phyloP scores from a whole-genome alignment of 139 green algal species.

The Tetraselmis striata region DNA sequence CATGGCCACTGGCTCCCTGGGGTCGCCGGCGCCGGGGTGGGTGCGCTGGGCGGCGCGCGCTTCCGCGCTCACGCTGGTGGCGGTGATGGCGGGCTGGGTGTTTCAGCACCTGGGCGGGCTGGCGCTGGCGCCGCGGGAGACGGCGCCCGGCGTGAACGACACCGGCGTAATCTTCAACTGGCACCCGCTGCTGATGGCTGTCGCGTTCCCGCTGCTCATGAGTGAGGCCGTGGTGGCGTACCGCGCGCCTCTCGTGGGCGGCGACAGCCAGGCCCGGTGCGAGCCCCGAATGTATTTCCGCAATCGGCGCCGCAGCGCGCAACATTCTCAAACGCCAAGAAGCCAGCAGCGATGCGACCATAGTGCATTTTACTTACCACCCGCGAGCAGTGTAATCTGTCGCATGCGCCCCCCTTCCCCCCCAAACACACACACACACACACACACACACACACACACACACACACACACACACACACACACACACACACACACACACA shows the following conservation, averaged over 20 bases:
- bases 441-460: too few relatives aligned
- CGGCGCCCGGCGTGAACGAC: slow-evolving; percentile 18
- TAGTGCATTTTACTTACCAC: too few relatives aligned
- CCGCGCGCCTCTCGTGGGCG: slow-evolving; percentile 24
- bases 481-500: too few relatives aligned
- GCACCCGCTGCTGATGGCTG: slow-evolving; percentile 64
- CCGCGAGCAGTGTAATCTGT: too few relatives aligned
- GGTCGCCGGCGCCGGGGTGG: background rate
- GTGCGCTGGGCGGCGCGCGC: background rate
- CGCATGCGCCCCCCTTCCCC: background rate
- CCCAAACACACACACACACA: too few relatives aligned
- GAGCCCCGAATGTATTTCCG: too few relatives aligned
- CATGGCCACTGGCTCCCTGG: background rate
- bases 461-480: too few relatives aligned
- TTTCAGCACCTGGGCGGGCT: slow-evolving; percentile 18
- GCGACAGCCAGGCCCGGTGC: background rate
- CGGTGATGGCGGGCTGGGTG: slow-evolving; percentile 17
- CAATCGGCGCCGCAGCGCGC: too few relatives aligned
- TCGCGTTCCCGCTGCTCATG: slow-evolving; percentile 66
- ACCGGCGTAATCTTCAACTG: slow-evolving; percentile 68
- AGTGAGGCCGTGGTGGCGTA: slow-evolving; percentile 64
- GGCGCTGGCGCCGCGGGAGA: background rate
- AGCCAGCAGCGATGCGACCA: too few relatives aligned
- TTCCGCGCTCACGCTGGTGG: background rate
- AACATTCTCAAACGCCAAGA: too few relatives aligned